Evolutionary conservation across 2,329 filamentous ascomycete genomes (phyloP), one percentile per base, ranked within the genome.

Genomic region (Nemania sp.): DNA sequence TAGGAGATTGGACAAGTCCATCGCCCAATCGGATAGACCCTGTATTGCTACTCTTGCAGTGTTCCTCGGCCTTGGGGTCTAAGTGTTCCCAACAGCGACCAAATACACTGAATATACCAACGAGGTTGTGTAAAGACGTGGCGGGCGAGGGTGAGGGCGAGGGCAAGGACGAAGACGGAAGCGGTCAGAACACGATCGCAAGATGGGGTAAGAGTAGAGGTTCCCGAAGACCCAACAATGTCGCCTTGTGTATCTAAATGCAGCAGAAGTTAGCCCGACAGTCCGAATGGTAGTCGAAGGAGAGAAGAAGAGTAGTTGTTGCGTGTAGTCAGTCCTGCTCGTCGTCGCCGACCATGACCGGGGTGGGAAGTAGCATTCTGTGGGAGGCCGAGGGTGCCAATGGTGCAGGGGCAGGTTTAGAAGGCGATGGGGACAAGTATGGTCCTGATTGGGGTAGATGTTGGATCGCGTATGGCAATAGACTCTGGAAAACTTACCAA

Each of bases 381-480:
- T 32, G 55, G 56, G 52, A 52, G 43, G 55, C 60, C 55, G 60
- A 62, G 62, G 56, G 60, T 54, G 62, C 54, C 70, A 51, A 47
- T 62, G 29, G 66, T 58, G 61, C 60, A 59, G 72, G 57, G 66
- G 70, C 64, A 47, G 57, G 35, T 63, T 72, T 64, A 51, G 70
- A 65, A 41, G 62, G 68, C 59, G 60, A 66, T 41, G 64, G 47
- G 55, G 62, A 66, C 62, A 68, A 66, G 60, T 70, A 68, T 70
- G 67, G 72, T 47, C 57, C 67, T 58, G 71, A 74, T 69, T 70
- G 56, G 53, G 59, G 69, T 61, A 62, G 60, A 73, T 45, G 49
- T 66, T 73, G 73, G 79, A 81, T 83, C 81, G 81, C 81, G 77
- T 78, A 70, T 62, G 71, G 67, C 67, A 66, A 66, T 55, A 72